Base-by-base conservation (phyloP, 345 rosid genomes). In the Crucihimalaya himalaica region DNA sequence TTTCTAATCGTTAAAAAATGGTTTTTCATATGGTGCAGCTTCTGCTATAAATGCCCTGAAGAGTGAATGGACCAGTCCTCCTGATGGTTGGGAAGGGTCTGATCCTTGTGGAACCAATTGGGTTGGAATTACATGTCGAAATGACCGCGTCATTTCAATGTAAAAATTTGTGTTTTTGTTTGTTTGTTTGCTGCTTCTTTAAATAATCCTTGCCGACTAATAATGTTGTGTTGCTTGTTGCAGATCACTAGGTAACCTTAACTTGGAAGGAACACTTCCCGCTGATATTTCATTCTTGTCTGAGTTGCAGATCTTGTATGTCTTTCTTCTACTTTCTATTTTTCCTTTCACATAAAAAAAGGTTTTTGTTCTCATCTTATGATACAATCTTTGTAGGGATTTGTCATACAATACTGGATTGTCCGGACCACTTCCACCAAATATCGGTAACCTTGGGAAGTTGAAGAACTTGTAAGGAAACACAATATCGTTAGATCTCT, bases 61-160 rank as follows among this genome's bases (percentile, higher is more conserved):
- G 78, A 45, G 0, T 39, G 37, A 6, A n/a, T 87, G 93, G 97
- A 19, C 77, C 29, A 83, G 69, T 21, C 12, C 40, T 32, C 98
- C 97, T 25, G 78, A 89, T 31, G 65, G 28, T 60, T 93, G 98
- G 98, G 53, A 9, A 16, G 86, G 88, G 3, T 0, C 55, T 19
- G 97, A 93, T 77, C 98, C 98, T 74, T 93, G 98, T 74, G 86
- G 86, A 73, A 71, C 46, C 63, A 34, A 34, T 0, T 93, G 98
- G 98, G 89, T 73, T 0, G 98, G 98, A 56, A 84, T 91, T 66
- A 23, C 10, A 15, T 93, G 98, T 80, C 42, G 15, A 50, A 18
- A 58, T 65, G 31, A 83, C 10, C 90, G 89, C 0, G 79, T 93
- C 31, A 79, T 73, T 12, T 80, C 87, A 64, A 79, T 93, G 98